Conservation (phyloP, 2,329 filamentous ascomycete species). For the Elsinoe australis region DNA sequence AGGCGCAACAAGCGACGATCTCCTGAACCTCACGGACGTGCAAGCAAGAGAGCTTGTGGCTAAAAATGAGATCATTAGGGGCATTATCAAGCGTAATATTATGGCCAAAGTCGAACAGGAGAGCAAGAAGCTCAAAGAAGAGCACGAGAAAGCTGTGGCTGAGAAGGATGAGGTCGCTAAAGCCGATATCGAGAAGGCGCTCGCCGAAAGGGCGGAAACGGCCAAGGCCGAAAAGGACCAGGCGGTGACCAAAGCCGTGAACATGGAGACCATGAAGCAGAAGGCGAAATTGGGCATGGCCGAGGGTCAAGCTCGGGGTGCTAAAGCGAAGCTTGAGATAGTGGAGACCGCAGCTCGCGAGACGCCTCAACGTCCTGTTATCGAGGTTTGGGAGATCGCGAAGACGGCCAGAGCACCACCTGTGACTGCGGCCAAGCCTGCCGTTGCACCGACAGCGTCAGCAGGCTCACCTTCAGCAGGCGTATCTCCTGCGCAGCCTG, state of each 20-base stretch:
- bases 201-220: slow-evolving; percentile 6
- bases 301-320: slow-evolving; percentile 62
- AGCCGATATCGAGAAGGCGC: slow-evolving; percentile 20
- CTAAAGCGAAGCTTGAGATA: slow-evolving; percentile 64
- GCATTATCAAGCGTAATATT: slow-evolving; percentile 52
- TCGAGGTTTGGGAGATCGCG: slow-evolving; percentile 77
- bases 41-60: slow-evolving; percentile 45
- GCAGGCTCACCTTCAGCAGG: not conserved
- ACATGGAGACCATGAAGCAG: slow-evolving; percentile 35
- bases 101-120: slow-evolving; percentile 40
- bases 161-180: slow-evolving; percentile 27
- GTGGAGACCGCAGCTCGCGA: slow-evolving; percentile 77
- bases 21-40: slow-evolving; percentile 39
- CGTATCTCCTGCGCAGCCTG: slow-evolving; percentile 5
- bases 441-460: slow-evolving; percentile 22
- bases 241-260: slow-evolving; percentile 25
- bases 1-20: not conserved
- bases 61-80: slow-evolving; percentile 43
- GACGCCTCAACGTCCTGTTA: slow-evolving; percentile 74
- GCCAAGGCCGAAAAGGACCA: slow-evolving; percentile 27
- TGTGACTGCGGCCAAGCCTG: slow-evolving; percentile 20
- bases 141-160: slow-evolving; percentile 25
- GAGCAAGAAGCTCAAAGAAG: slow-evolving; percentile 33
- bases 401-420: slow-evolving; percentile 48
- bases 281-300: slow-evolving; percentile 44